Conservation (phyloP, 164 flowering plant genomes). For the Akebia trifoliata region DNA sequence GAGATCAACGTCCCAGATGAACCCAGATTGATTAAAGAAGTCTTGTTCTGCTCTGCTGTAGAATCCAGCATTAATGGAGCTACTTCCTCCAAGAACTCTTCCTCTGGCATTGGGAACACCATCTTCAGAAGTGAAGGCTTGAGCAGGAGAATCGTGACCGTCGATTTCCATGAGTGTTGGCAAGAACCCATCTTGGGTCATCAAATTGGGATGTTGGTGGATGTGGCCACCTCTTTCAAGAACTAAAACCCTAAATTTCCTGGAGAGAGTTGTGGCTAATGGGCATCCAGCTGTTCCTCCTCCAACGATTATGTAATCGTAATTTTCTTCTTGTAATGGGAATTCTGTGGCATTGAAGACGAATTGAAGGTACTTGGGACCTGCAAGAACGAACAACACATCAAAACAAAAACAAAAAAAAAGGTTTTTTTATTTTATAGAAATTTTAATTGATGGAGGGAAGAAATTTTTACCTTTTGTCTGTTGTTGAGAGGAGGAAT, state of each 20-base stretch:
- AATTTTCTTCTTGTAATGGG: constrained; percentile 57
- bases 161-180: constrained; percentile 39
- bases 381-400: constrained; percentile 49
- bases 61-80: constrained; percentile 85
- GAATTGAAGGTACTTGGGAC: constrained; percentile 37
- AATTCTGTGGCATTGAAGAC: constrained; percentile 61
- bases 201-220: constrained; percentile 15
- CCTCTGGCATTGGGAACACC: constrained; percentile 86
- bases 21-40: constrained; percentile 38
- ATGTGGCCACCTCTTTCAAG: constrained; percentile 57
- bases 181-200: constrained; percentile 68
- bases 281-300: constrained; percentile 97
- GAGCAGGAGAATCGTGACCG: constrained; percentile 52
- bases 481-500: background rate
- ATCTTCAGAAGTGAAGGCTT: constrained; percentile 72
- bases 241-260: constrained; percentile 43
- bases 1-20: constrained; percentile 49
- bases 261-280: constrained; percentile 74
- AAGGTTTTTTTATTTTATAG: background rate
- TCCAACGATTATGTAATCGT: constrained; percentile 83
- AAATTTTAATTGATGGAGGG: background rate
- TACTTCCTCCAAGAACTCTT: constrained; percentile 86
- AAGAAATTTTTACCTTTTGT: background rate
- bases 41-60: constrained; percentile 61
- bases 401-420: constrained; percentile 8